Evolutionary conservation across 805 yeast species (phyloP).

Genomic region (Metschnikowia sp.): DNA sequence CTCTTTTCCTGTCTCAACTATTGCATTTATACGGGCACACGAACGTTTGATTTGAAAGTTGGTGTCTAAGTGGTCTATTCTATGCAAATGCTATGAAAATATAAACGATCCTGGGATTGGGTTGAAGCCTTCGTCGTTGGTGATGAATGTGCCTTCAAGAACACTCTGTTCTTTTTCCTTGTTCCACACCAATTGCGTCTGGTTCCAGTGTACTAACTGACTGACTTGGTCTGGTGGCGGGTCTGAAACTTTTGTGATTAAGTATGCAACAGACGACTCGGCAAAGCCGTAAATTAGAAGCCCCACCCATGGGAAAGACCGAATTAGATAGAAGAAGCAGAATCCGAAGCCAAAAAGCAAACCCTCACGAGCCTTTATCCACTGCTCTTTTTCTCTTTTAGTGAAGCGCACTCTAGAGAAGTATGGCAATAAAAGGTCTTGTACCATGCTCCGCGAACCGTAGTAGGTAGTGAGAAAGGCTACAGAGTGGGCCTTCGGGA

Average conservation of each 20-base stretch:
- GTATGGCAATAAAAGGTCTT: constrained; percentile 50
- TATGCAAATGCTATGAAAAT: constrained; percentile 2
- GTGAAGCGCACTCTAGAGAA: constrained; percentile 46
- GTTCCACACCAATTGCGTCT: constrained; percentile 31
- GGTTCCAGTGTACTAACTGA: constrained; percentile 28
- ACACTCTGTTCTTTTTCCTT: constrained; percentile 19
- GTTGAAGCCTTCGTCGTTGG: constrained; percentile 21
- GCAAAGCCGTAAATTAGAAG: constrained; percentile 51
- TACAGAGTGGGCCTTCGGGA: constrained; percentile 35
- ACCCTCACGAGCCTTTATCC: constrained; percentile 55
- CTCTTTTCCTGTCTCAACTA: constrained; percentile 26
- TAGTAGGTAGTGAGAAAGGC: constrained; percentile 41
- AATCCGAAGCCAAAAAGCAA: constrained; percentile 55
- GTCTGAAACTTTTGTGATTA: constrained; percentile 52
- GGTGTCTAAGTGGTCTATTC: constrained; percentile 8
- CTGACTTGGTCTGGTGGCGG: constrained; percentile 31
- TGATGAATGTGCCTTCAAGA: constrained; percentile 21
- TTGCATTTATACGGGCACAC: constrained; percentile 38
- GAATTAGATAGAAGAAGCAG: constrained; percentile 41
- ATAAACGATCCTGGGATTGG: constrained; percentile 23
- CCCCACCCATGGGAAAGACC: constrained; percentile 42
- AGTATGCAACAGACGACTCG: constrained; percentile 50
- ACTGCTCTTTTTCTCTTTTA: constrained; percentile 39
- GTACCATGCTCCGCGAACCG: constrained; percentile 44
- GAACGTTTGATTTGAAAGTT: constrained; percentile 21